phyloP scores from a whole-genome alignment of 257 asterid genomes.

The Henckelia pumila region DNA sequence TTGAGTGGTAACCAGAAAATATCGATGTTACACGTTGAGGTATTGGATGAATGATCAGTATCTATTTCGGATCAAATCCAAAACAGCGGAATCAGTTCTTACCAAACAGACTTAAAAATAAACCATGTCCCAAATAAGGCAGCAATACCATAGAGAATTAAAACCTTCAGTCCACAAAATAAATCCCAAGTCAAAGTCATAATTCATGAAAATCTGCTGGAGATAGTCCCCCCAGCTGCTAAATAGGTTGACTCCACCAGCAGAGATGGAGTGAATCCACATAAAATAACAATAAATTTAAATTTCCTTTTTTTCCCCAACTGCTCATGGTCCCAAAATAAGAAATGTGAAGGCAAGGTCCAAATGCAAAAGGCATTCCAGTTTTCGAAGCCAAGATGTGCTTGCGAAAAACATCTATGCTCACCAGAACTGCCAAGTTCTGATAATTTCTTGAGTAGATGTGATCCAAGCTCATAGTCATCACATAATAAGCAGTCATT shows the following conservation, averaged over 20 bases:
- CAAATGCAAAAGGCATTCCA: background rate
- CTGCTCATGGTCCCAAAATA: background rate
- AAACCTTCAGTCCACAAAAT: background rate
- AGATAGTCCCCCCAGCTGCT: background rate
- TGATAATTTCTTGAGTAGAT: background rate
- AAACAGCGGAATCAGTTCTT: background rate
- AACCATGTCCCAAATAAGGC: background rate
- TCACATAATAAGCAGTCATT: slow-evolving; percentile 13
- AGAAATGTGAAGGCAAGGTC: background rate
- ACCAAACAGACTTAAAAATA: background rate
- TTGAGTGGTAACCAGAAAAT: too few relatives aligned
- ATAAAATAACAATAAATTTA: too few relatives aligned
- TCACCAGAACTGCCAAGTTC: background rate
- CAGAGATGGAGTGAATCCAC: background rate
- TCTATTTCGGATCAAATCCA: background rate
- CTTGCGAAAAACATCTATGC: background rate
- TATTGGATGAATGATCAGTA: background rate
- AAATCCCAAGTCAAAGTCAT: background rate
- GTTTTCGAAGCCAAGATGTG: background rate
- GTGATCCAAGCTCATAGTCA: slow-evolving; percentile 8
- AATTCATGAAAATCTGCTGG: background rate
- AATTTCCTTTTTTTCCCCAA: background rate
- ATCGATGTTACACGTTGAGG: background rate
- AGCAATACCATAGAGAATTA: background rate
- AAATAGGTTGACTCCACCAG: background rate